Evolutionary conservation across 1,284 basidiomycete species (phyloP).

Genomic region (Ustilago tritici): DNA sequence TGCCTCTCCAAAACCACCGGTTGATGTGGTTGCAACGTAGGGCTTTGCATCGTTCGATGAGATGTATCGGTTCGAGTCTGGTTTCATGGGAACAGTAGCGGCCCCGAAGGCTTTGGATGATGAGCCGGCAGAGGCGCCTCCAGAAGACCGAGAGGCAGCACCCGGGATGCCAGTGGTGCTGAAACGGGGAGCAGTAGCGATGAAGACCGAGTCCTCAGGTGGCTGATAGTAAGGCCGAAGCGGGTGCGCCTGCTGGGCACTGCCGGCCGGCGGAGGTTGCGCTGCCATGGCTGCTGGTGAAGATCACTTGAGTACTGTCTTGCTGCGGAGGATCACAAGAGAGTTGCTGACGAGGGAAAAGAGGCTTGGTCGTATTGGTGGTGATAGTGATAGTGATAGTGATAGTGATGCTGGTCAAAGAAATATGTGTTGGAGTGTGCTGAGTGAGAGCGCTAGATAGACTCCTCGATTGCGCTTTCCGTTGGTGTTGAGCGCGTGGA

Average conservation of each 20-base stretch:
- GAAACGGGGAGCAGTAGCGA: slow-evolving; percentile 58
- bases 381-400: not conserved
- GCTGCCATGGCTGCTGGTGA: slow-evolving; percentile 16
- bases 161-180: slow-evolving; percentile 38
- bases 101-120: slow-evolving; percentile 14
- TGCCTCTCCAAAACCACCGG: slow-evolving; percentile 38
- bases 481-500: slow-evolving; percentile 24
- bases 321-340: too few species aligned
- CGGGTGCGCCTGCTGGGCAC: slow-evolving; percentile 46
- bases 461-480: slow-evolving; percentile 7
- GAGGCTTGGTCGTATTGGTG: not conserved
- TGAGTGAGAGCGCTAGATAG: slow-evolving; percentile 24
- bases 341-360: not conserved
- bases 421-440: slow-evolving; percentile 7
- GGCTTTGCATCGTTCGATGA: slow-evolving; percentile 53
- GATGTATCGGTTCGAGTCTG: slow-evolving; percentile 54
- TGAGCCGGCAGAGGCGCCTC: slow-evolving; percentile 13
- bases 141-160: slow-evolving; percentile 12
- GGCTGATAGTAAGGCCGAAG: slow-evolving; percentile 65
- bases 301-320: not conserved
- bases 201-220: slow-evolving; percentile 58
- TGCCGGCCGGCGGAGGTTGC: slow-evolving; percentile 19
- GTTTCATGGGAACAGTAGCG: slow-evolving; percentile 9
- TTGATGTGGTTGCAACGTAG: slow-evolving; percentile 38
- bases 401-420: not conserved